Evolutionary conservation across 2,329 filamentous ascomycete species (phyloP).

Genomic region (Aspergillus transmontanensis): DNA sequence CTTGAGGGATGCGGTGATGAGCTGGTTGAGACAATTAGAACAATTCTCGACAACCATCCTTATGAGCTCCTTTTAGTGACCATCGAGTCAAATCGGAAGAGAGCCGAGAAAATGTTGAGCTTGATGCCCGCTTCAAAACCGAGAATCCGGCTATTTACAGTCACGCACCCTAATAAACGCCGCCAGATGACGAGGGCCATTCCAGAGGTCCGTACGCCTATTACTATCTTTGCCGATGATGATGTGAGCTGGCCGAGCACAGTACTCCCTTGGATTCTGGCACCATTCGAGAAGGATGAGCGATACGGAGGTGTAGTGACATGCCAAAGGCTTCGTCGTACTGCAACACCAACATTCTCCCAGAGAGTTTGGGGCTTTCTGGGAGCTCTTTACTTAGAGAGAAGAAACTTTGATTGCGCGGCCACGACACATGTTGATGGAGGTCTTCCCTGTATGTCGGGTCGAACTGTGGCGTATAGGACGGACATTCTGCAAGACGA

Average conservation of each 20-base stretch:
- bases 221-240: slow-evolving; percentile 93
- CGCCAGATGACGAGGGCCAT: slow-evolving; percentile 91
- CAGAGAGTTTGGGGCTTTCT: slow-evolving; percentile 82
- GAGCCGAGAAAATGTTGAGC: slow-evolving; percentile 63
- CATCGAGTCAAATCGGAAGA: slow-evolving; percentile 74
- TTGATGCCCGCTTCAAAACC: slow-evolving; percentile 60
- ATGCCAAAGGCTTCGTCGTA: slow-evolving; percentile 80
- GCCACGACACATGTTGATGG: slow-evolving; percentile 94
- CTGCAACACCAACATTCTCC: slow-evolving; percentile 60
- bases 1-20: slow-evolving; percentile 86
- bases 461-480: slow-evolving; percentile 88
- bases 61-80: slow-evolving; percentile 82
- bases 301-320: slow-evolving; percentile 88
- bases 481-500: slow-evolving; percentile 84
- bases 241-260: slow-evolving; percentile 91
- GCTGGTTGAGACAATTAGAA: slow-evolving; percentile 74
- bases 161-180: slow-evolving; percentile 89
- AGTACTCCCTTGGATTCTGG: slow-evolving; percentile 86
- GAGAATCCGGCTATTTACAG: slow-evolving; percentile 73
- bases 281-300: slow-evolving; percentile 78
- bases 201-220: slow-evolving; percentile 76
- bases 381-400: slow-evolving; percentile 86
- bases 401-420: slow-evolving; percentile 95
- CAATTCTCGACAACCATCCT: slow-evolving; percentile 56
- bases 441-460: slow-evolving; percentile 94